These are phyloP conservation scores for Sambucus nigra DNA, from an alignment of 129 eudicot genomes.

Conservation along the genomic window DNA sequence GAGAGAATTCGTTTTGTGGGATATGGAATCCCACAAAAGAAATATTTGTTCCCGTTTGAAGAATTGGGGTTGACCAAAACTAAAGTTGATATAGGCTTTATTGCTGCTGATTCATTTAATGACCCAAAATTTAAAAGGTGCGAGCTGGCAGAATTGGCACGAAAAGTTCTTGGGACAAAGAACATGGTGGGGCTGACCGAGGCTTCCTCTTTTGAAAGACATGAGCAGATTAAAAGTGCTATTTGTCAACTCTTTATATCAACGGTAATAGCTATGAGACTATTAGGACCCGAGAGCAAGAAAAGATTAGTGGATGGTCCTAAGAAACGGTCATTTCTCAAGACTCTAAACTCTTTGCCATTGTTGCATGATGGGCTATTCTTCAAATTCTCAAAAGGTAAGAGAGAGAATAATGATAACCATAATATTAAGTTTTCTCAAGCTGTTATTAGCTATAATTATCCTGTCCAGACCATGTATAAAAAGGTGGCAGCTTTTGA, in stretches of 20 bases:
- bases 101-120: constrained; percentile 23
- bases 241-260: constrained; percentile 44
- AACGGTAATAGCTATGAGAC: constrained; percentile 28
- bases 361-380: constrained; percentile 27
- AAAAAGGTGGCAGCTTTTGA: background rate
- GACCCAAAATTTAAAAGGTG: constrained; percentile 23
- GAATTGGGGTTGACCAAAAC: constrained; percentile 27
- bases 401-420: constrained; percentile 5
- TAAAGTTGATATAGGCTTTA: constrained; percentile 35
- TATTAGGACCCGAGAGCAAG: constrained; percentile 15
- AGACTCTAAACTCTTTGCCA: constrained; percentile 19
- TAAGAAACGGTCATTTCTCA: constrained; percentile 15
- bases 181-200: constrained; percentile 34
- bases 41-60: constrained; percentile 34
- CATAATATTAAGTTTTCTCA: too few relatives aligned
- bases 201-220: constrained; percentile 34
- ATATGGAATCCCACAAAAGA: constrained; percentile 38
- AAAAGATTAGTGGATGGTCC: constrained; percentile 8
- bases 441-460: background rate
- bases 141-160: constrained; percentile 32
- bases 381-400: constrained; percentile 16
- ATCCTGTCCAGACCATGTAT: background rate
- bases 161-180: constrained; percentile 36
- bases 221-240: constrained; percentile 32
- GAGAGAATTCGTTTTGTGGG: constrained; percentile 37